Conservation (phyloP, 2,329 filamentous ascomycete species). For the Fusarium keratoplasticum region DNA sequence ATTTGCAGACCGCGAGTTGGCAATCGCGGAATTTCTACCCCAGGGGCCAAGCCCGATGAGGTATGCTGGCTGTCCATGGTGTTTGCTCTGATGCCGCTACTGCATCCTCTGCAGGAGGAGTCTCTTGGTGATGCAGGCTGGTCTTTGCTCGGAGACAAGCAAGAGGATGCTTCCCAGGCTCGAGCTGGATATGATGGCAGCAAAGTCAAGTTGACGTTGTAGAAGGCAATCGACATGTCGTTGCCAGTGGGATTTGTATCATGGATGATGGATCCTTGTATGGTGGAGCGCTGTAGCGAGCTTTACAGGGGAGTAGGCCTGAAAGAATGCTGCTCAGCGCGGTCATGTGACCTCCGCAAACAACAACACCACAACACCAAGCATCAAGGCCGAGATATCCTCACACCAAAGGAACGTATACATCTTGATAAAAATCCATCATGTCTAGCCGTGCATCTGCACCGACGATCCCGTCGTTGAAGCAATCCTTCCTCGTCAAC, state of each 20-base stretch:
- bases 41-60: neutral
- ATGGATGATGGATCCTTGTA: neutral
- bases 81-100: neutral
- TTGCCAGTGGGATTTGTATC: neutral
- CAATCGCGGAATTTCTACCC: neutral
- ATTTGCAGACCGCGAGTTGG: neutral
- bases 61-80: neutral
- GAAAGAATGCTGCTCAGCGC: neutral
- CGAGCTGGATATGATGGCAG: neutral
- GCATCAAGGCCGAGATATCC: neutral
- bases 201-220: neutral
- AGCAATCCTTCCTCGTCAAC: conserved; percentile 71
- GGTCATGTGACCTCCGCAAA: conserved; percentile 4
- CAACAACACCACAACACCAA: conserved; percentile 8
- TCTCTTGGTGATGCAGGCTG: neutral
- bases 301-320: neutral
- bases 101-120: neutral
- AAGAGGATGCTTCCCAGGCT: neutral
- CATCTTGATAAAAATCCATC: neutral
- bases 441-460: conserved; percentile 41
- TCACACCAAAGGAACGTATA: neutral
- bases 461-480: conserved; percentile 71
- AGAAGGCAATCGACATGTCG: neutral
- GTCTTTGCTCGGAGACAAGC: neutral
- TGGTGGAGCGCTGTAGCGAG: neutral